Evolutionary conservation across 495 filamentous ascomycete species (phyloP), one percentile per base, ranked within the genome.

Genomic region (Bathelium albidoporum): DNA sequence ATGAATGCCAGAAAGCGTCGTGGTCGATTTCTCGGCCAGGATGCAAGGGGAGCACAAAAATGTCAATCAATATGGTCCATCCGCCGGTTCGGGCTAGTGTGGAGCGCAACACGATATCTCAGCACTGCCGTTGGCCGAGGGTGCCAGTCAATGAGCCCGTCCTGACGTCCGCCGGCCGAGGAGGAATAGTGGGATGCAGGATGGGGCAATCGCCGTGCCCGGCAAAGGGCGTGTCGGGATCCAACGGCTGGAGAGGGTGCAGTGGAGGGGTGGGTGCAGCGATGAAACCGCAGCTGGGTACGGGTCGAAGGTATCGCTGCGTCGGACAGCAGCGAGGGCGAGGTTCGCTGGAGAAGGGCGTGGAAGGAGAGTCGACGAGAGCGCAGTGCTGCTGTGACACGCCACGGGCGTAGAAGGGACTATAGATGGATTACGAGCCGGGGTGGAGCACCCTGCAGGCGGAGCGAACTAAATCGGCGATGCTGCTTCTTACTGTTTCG

Each of bases 31-130:
- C 22, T 10, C 49, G 5, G 11, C 49, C 22, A 55, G 16, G 12
- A 55, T 55, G 49, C 49, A 55, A 55, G 49, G 49, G 49, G 49
- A 29, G 20, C 49, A 55, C 49, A 26, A 24, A 12, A 29, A 55
- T 55, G 49, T 55, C 49, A 55, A 55, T 7, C 49, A 55, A 55
- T 55, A 55, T 24, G 49, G 49, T n/a, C 22, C 49, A 29, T 20
- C 22, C 10, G 16, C 49, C 49, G 24, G 5, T 55, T 55, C 49
- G 20, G 49, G 24, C 49, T 55, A 55, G 49, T 29, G 12, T 55
- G 22, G 20, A 55, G 49, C 49, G 49, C 22, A 55, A 11, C 49
- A 55, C 49, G 49, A 55, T 55, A 55, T 55, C 18, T 49, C 49
- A 55, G 20, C 16, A 10, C 24, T 29, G 49, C 49, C 16, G 24